Evolutionary conservation across 78 protist genomes (phyloP), one percentile per base, ranked within the genome.

Genomic region (Speleostelium caveatum): DNA sequence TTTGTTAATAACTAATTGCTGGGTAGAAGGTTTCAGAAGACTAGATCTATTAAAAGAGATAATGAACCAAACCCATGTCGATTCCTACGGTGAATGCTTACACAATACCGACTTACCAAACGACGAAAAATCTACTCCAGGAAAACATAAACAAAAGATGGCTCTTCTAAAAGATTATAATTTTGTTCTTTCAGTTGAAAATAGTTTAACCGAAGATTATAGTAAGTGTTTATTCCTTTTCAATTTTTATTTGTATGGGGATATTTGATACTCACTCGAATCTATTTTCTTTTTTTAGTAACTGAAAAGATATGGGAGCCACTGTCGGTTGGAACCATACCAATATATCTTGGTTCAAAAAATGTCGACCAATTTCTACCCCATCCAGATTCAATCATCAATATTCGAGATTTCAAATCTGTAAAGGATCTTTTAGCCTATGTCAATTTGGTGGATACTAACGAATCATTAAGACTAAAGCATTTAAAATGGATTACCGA

Each of bases 301-400:
- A 66, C 73, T 19, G 73, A 66, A 38, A 66, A 66, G 32, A 5
- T 66, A 32, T 66, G 73, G 73, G 55, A 66, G 28, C 38, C 45
- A 19, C 10, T 66, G n/a, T 66, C 73, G 19, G 51, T 36, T 36
- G 73, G 73, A 8, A 41, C 85, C 0, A 36, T 69, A 16, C 69
- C 77, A 53, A 55, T 88, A 0, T 88, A 88, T 71, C 36, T 66
- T 10, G 94, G 94, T 17, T 87, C 94, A 21, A 75, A 77, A 7
- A 88, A 88, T 59, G 63, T 38, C 5, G 26, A 22, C 4, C 49
- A 74, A 49, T 88, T 76, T 71, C 62, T 63, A 42, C 80, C 77
- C 26, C 14, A 55, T 26, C 66, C 58, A 22, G 32, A 87, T 51
- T 76, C 87, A 3, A 78, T 71, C 0, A 60, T 88, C 3, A 66